A percentile compares a stretch with the other conserved stretches of the same genome.
Conservation (phyloP, 1,139 yeast species). For the Yarrowia galli region DNA sequence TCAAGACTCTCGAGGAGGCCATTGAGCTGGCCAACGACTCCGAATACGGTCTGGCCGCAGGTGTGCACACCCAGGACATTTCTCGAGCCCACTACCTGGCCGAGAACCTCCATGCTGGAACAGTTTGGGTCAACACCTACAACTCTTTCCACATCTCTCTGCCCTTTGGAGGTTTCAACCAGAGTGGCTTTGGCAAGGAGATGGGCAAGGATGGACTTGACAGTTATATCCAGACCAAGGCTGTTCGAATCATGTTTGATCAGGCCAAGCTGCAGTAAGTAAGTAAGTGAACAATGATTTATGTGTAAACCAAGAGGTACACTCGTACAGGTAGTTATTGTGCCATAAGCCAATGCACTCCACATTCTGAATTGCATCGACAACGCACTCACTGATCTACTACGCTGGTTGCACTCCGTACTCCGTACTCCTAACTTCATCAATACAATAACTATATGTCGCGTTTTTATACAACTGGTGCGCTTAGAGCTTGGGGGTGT, state of each 20-base stretch:
- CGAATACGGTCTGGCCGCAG: conserved; percentile 84
- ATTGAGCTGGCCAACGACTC: conserved; percentile 73
- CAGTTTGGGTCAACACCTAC: conserved; percentile 83
- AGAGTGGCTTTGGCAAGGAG: conserved; percentile 92
- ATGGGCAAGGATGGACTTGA: conserved; percentile 86
- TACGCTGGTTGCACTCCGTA: too few species aligned
- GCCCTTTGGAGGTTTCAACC: conserved; percentile 84
- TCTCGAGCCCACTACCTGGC: conserved; percentile 70
- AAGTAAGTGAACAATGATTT: not conserved
- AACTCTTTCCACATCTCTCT: conserved; percentile 82
- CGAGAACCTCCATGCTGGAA: conserved; percentile 75
- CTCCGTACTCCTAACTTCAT: not conserved
- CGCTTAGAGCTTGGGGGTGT: conserved; percentile 39
- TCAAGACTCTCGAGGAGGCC: conserved; percentile 74
- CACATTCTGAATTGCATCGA: too few species aligned
- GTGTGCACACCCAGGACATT: conserved; percentile 72
- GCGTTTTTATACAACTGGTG: not conserved
- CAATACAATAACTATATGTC: conserved; percentile 8
- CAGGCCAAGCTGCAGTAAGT: conserved; percentile 14
- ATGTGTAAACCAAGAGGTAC: too few species aligned
- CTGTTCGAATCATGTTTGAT: conserved; percentile 51
- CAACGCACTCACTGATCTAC: too few species aligned
- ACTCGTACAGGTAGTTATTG: too few species aligned
- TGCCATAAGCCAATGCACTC: too few species aligned
- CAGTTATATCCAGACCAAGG: conserved; percentile 82